Conservation (phyloP, 2,329 filamentous ascomycete genomes). For the Arthroderma uncinatum region DNA sequence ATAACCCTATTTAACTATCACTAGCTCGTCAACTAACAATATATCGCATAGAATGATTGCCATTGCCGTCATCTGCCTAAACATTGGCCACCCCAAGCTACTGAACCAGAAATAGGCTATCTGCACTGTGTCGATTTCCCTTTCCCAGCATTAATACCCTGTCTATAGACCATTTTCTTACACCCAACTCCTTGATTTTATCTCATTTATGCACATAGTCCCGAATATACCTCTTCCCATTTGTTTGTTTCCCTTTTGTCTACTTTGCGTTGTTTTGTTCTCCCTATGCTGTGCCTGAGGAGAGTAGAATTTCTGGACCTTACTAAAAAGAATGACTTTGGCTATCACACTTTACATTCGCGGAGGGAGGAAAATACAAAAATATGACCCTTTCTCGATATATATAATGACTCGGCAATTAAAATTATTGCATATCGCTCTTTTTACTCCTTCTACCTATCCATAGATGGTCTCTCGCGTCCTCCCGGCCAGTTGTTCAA, state of each 20-base stretch:
- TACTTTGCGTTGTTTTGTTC: too few relatives aligned
- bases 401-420: too few relatives aligned
- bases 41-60: conserved; percentile 10
- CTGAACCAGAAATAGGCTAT: conserved; percentile 3
- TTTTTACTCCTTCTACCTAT: too few relatives aligned
- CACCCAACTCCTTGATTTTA: not conserved
- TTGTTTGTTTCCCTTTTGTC: not conserved
- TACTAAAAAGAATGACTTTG: not conserved
- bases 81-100: conserved; percentile 11
- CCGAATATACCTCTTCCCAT: not conserved
- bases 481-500: too few relatives aligned
- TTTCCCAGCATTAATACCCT: conserved; percentile 1
- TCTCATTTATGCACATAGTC: not conserved
- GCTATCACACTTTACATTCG: too few relatives aligned
- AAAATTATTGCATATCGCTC: too few relatives aligned
- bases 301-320: not conserved
- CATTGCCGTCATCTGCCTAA: conserved; percentile 9
- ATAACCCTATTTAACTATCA: not conserved
- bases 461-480: too few relatives aligned
- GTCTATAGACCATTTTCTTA: not conserved
- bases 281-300: not conserved
- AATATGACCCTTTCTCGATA: too few relatives aligned
- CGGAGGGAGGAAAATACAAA: too few relatives aligned
- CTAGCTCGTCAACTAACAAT: not conserved
- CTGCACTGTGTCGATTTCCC: not conserved